Conservation (phyloP, 768 basidiomycete species). For the Mycena vitilis region DNA sequence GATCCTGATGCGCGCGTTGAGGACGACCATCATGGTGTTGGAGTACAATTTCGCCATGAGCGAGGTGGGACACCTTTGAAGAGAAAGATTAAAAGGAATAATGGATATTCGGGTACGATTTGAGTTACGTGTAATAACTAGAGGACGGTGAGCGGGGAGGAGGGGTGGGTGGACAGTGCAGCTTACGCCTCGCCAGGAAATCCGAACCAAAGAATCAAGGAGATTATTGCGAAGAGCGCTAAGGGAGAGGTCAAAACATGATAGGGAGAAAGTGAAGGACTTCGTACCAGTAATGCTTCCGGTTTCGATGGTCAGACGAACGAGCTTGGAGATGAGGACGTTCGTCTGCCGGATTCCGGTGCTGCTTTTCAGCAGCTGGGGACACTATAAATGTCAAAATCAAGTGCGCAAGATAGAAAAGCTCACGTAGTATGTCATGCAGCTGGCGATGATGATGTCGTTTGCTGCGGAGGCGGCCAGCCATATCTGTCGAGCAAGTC, state of each 20-base stretch:
- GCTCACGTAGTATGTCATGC: neutral
- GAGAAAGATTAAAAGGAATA: no score
- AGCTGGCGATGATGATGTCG: neutral
- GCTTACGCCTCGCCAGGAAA: neutral
- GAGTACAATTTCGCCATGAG: neutral
- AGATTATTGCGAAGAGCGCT: neutral
- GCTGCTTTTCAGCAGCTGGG: neutral
- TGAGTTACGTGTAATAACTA: no score
- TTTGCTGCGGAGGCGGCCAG: neutral
- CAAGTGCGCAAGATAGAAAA: neutral
- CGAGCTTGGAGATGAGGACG: neutral
- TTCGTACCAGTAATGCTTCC: neutral
- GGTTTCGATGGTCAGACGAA: neutral
- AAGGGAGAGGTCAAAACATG: neutral
- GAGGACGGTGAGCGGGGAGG: no score
- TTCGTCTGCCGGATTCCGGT: neutral
- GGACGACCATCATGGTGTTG: neutral
- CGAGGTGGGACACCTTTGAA: neutral
- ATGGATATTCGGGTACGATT: no score
- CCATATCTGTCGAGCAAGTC: neutral
- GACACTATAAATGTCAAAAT: neutral
- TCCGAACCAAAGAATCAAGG: neutral
- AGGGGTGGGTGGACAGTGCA: no score
- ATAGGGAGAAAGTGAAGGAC: neutral
- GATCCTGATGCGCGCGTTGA: neutral